These are phyloP conservation scores for Beauveria medogensis DNA, from an alignment of 2,329 filamentous ascomycete species.

Conservation along the genomic window DNA sequence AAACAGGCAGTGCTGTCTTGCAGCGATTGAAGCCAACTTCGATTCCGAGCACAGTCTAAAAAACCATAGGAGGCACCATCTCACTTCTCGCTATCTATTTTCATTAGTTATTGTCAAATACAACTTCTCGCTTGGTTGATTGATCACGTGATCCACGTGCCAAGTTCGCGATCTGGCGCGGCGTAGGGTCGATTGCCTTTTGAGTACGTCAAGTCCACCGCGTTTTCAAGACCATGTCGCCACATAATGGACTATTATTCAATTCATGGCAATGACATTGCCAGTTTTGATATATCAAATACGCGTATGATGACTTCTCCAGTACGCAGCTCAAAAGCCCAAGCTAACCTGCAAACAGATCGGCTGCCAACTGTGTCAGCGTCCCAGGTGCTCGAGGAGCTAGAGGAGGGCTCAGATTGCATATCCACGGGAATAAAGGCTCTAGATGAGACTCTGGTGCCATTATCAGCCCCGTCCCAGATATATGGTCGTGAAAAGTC, in stretches of 20 bases:
- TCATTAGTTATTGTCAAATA: background rate
- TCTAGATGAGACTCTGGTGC: constrained; percentile 41
- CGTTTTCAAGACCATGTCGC: constrained; percentile 1
- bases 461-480: background rate
- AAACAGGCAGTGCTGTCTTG: too few species aligned
- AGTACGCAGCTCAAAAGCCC: background rate
- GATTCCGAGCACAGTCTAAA: too few species aligned
- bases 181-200: background rate
- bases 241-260: constrained; percentile 49
- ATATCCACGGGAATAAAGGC: constrained; percentile 48
- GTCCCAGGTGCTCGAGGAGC: constrained; percentile 58
- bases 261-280: constrained; percentile 51
- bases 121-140: background rate
- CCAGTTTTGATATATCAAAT: constrained; percentile 49
- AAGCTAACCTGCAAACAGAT: constrained; percentile 39
- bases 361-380: constrained; percentile 70
- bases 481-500: constrained; percentile 10
- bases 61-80: background rate
- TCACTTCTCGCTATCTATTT: background rate
- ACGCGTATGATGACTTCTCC: constrained; percentile 36
- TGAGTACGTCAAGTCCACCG: background rate
- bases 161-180: constrained; percentile 3
- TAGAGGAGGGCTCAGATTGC: constrained; percentile 42
- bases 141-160: constrained; percentile 7
- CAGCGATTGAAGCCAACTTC: too few species aligned